phyloP scores from a whole-genome alignment of 2,329 filamentous ascomycete species.

The Arachnopeziza araneosa region DNA sequence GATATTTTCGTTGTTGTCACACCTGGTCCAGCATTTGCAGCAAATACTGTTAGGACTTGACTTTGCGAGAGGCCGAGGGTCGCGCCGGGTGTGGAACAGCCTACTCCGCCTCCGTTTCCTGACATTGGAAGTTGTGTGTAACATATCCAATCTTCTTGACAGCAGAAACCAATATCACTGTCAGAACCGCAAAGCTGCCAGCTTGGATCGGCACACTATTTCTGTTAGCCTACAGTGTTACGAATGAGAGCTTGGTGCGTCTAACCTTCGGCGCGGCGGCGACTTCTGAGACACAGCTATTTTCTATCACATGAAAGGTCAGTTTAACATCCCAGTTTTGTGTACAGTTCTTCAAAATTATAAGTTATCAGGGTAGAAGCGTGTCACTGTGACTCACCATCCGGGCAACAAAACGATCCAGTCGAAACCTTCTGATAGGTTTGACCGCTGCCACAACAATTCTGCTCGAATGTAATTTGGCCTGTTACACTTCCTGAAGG shows the following conservation, averaged over 20 bases:
- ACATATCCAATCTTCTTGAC: not conserved
- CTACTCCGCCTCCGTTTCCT: not conserved
- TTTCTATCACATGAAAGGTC: not conserved
- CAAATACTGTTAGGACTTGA: not conserved
- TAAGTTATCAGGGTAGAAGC: not conserved
- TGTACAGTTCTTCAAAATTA: not conserved
- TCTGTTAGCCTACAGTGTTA: not conserved
- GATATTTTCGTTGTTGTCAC: not conserved
- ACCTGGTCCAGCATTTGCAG: not conserved
- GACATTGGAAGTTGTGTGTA: not conserved
- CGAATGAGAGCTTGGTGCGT: not conserved
- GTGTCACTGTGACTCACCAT: not conserved
- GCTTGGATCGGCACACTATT: not conserved
- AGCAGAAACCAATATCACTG: not conserved
- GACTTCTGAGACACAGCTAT: not conserved
- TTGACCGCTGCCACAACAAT: not conserved
- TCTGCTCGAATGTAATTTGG: not conserved
- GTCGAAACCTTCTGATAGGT: not conserved
- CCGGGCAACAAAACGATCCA: not conserved
- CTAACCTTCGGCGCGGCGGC: not conserved
- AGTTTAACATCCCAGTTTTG: not conserved
- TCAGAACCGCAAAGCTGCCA: not conserved
- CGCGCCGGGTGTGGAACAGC: not conserved
- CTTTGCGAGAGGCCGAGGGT: not conserved
- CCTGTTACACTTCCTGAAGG: not conserved